Percentiles rank a stretch among this genome's conserved stretches.
phyloP scores from a whole-genome alignment of 2,329 filamentous ascomycete genomes.

The Alternaria gansuensis region DNA sequence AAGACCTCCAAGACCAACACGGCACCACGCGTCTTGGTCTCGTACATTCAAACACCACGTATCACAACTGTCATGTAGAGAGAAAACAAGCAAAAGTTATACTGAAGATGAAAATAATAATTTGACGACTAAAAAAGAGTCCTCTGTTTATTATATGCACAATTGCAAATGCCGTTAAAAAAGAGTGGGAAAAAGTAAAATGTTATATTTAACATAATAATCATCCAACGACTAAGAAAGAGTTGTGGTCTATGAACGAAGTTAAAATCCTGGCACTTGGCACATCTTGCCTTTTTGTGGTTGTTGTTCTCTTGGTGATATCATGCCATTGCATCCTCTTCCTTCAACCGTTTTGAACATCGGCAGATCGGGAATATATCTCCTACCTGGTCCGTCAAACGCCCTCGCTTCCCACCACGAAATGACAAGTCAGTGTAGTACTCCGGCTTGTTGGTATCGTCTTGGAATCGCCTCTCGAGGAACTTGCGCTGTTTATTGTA shows the following conservation, averaged over 20 bases:
- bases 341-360: background rate
- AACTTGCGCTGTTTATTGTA: constrained; percentile 4
- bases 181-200: too few relatives aligned
- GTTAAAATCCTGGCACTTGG: background rate
- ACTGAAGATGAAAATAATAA: too few relatives aligned
- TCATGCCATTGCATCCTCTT: background rate
- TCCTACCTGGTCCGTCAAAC: background rate
- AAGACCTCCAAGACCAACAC: constrained; percentile 34
- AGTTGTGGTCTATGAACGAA: background rate
- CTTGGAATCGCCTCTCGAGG: background rate
- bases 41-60: constrained; percentile 37
- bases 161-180: too few relatives aligned
- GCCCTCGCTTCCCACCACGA: background rate
- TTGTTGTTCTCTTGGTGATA: background rate
- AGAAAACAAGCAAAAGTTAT: constrained; percentile 13
- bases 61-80: constrained; percentile 38
- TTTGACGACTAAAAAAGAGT: too few relatives aligned
- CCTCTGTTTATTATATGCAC: too few relatives aligned
- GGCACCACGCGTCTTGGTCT: constrained; percentile 41
- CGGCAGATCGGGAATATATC: background rate
- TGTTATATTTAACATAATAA: too few relatives aligned
- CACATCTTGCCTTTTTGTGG: background rate
- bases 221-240: too few relatives aligned
- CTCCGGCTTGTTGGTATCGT: background rate
- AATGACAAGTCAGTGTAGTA: background rate